A percentile compares a stretch with the other conserved stretches of the same genome.
Conservation (phyloP, 23 red algal genomes). For the Rhodosorus marinus region DNA sequence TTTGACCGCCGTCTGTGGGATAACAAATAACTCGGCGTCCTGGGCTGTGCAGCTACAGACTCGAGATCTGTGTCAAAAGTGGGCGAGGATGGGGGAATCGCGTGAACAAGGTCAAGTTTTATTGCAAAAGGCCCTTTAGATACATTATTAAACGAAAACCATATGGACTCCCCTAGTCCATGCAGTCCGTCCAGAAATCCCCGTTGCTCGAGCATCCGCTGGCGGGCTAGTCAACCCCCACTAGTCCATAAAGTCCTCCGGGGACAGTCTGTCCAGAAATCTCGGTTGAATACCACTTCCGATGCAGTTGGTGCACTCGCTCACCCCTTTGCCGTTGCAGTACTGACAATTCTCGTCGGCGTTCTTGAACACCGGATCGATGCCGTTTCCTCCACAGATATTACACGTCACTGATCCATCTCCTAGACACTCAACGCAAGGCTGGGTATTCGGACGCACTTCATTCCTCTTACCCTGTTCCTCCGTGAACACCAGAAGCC, state of each 20-base stretch:
- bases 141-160: too few species aligned
- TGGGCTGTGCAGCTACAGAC: too few species aligned
- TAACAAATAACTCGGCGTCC: too few species aligned
- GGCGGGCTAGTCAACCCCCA: too few species aligned
- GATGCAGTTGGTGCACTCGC: slow-evolving; percentile 60
- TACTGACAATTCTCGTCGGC: slow-evolving; percentile 21
- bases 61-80: too few species aligned
- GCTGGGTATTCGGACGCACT: slow-evolving; percentile 29
- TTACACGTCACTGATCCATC: slow-evolving; percentile 18
- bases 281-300: slow-evolving; percentile 73
- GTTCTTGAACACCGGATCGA: neutral
- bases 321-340: slow-evolving; percentile 41
- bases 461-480: slow-evolving; percentile 44
- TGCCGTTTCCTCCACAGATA: slow-evolving; percentile 38
- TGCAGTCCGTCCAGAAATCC: too few species aligned
- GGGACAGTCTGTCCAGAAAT: slow-evolving; percentile 60
- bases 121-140: too few species aligned
- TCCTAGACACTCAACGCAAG: slow-evolving; percentile 67
- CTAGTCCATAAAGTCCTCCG: slow-evolving; percentile 99
- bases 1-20: too few species aligned
- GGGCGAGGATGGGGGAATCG: too few species aligned
- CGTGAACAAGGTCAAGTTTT: too few species aligned
- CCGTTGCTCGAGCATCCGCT: too few species aligned
- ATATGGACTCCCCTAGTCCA: too few species aligned
- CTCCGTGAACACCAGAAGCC: slow-evolving; percentile 58